A percentile compares a stretch with the other conserved stretches of the same genome.
Conservation (phyloP, 176 grass and related monocot genomes). For the Oryza nivara region DNA sequence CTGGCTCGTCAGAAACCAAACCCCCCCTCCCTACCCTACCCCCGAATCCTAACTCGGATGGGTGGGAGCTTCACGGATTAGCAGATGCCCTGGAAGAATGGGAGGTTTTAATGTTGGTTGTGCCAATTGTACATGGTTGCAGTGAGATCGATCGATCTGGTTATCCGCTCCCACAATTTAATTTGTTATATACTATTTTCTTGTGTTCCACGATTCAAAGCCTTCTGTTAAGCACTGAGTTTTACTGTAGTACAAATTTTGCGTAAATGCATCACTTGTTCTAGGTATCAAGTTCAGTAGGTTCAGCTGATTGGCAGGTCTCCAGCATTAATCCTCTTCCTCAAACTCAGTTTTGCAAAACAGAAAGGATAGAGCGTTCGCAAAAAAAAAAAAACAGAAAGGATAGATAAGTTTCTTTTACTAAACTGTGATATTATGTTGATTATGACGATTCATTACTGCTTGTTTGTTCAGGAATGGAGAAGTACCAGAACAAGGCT, state of each 20-base stretch:
- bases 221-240: not conserved
- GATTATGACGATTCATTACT: constrained; percentile 13
- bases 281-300: not conserved
- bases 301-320: not conserved
- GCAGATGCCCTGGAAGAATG: not conserved
- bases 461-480: constrained; percentile 46
- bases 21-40: too few relatives aligned
- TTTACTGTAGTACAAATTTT: not conserved
- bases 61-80: not conserved
- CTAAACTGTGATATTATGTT: not conserved
- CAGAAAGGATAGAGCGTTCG: too few relatives aligned
- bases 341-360: not conserved
- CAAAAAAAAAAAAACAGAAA: not conserved
- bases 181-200: too few relatives aligned
- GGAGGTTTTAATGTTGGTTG: not conserved
- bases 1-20: too few relatives aligned
- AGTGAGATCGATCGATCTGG: not conserved
- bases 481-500: constrained; percentile 32
- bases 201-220: too few relatives aligned
- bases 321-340: constrained; percentile 6
- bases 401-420: not conserved
- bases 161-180: not conserved
- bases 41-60: not conserved
- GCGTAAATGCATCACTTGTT: not conserved
- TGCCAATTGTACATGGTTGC: not conserved